A percentile compares a stretch with the other conserved stretches of the same genome.
phyloP scores from a whole-genome alignment of 2,329 filamentous ascomycete genomes.

The Penicillium brasilianum region DNA sequence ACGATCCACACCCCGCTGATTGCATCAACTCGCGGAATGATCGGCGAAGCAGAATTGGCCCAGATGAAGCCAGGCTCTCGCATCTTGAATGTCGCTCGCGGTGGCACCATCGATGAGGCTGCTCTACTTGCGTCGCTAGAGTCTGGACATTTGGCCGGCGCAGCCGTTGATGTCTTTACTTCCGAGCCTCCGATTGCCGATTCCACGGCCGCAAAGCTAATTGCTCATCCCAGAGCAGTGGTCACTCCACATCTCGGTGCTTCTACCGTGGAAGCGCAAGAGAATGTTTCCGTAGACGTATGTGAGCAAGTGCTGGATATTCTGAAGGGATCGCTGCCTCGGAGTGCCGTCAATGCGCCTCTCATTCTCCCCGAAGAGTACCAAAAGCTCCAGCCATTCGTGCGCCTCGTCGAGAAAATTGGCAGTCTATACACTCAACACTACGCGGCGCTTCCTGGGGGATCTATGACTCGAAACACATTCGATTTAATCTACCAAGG shows the following conservation, averaged over 20 bases:
- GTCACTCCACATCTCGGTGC: slow-evolving; percentile 81
- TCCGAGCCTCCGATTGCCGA: slow-evolving; percentile 70
- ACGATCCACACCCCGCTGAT: slow-evolving; percentile 82
- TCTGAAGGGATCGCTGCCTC: slow-evolving; percentile 72
- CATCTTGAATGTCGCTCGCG: slow-evolving; percentile 78
- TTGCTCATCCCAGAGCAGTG: slow-evolving; percentile 73
- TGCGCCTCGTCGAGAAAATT: slow-evolving; percentile 77
- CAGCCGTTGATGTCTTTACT: slow-evolving; percentile 80
- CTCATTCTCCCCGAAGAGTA: slow-evolving; percentile 83
- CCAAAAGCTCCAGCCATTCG: slow-evolving; percentile 75
- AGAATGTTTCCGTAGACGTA: slow-evolving; percentile 82
- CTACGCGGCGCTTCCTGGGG: slow-evolving; percentile 53
- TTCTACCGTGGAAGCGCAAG: slow-evolving; percentile 80
- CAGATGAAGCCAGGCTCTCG: slow-evolving; percentile 75
- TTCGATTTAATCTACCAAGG: slow-evolving; percentile 82
- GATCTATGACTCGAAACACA: slow-evolving; percentile 63
- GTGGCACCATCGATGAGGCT: slow-evolving; percentile 78
- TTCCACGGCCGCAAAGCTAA: slow-evolving; percentile 66
- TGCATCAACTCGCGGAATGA: slow-evolving; percentile 75
- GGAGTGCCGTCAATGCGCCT: slow-evolving; percentile 78
- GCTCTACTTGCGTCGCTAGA: slow-evolving; percentile 74
- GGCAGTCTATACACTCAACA: slow-evolving; percentile 80
- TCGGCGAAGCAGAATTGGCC: slow-evolving; percentile 68
- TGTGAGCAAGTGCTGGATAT: slow-evolving; percentile 80
- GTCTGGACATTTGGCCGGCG: slow-evolving; percentile 72